phyloP scores from a whole-genome alignment of 139 green algal genomes.

The Parachlorella kessleri region DNA sequence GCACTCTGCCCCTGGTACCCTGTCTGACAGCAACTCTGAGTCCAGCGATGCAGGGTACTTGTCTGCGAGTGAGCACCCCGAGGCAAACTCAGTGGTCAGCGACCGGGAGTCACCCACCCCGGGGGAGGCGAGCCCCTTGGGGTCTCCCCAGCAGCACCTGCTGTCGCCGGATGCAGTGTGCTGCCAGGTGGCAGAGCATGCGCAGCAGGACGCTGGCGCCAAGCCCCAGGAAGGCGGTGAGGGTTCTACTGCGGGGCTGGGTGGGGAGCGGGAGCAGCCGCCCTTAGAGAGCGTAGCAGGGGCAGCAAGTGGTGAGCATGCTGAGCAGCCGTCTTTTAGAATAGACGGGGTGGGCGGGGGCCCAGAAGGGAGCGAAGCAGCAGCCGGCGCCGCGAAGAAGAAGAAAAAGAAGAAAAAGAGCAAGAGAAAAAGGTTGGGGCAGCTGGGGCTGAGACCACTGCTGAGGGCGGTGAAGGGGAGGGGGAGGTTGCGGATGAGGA shows the following conservation, averaged over 20 bases:
- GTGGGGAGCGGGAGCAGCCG: too few species aligned
- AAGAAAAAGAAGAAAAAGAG: constrained; percentile 45
- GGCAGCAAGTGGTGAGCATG: too few species aligned
- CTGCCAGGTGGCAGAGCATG: not conserved
- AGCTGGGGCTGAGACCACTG: too few species aligned
- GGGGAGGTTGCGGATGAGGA: not conserved
- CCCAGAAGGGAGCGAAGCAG: not conserved
- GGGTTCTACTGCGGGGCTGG: too few species aligned
- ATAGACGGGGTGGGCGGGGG: not conserved
- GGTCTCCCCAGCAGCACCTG: not conserved
- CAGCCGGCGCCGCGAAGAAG: not conserved
- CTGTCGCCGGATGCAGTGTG: not conserved
- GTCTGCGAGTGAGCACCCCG: too few species aligned
- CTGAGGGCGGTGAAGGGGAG: not conserved
- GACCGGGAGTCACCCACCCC: too few species aligned
- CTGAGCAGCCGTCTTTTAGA: too few species aligned
- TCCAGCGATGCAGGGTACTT: too few species aligned
- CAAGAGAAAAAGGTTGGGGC: constrained; percentile 35
- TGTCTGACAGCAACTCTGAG: too few species aligned
- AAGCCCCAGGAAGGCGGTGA: too few species aligned
- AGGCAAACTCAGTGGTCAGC: too few species aligned
- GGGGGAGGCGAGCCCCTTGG: not conserved
- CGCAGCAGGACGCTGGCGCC: not conserved
- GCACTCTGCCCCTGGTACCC: too few species aligned
- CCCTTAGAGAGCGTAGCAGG: not conserved